Conservation (phyloP, 805 yeast species). For the Candida dendrica region DNA sequence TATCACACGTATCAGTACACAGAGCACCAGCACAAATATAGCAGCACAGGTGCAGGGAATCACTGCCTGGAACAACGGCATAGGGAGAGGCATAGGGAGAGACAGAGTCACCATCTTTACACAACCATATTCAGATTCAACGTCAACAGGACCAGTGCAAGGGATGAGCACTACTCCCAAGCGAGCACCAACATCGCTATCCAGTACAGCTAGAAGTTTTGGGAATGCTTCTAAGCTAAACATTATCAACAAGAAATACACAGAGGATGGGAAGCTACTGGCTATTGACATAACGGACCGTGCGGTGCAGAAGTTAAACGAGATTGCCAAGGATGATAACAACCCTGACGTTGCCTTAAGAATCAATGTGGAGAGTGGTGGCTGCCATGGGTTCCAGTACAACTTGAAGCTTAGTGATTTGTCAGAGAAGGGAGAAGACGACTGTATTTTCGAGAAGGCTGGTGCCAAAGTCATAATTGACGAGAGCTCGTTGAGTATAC, state of each 20-base stretch:
- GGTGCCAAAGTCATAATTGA: conserved; percentile 76
- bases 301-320: conserved; percentile 42
- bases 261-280: conserved; percentile 27
- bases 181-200: conserved; percentile 6
- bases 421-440: conserved; percentile 20
- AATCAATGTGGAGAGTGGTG: conserved; percentile 86
- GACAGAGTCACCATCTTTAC: background rate
- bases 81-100: too few species aligned
- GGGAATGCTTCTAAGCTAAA: conserved; percentile 1
- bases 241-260: conserved; percentile 16
- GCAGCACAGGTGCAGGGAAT: too few species aligned
- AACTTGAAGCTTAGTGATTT: conserved; percentile 54
- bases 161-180: background rate
- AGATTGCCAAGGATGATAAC: conserved; percentile 44
- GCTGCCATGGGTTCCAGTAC: conserved; percentile 97
- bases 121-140: background rate
- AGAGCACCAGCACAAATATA: too few species aligned
- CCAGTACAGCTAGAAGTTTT: conserved; percentile 8
- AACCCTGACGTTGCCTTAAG: conserved; percentile 59
- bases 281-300: conserved; percentile 26
- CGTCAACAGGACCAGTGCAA: background rate
- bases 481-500: conserved; percentile 67
- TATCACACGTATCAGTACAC: too few species aligned
- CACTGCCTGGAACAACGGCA: too few species aligned
- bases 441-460: conserved; percentile 55